Base-by-base conservation (phyloP, 1,284 basidiomycete species). In the Trichosporon asahii region DNA sequence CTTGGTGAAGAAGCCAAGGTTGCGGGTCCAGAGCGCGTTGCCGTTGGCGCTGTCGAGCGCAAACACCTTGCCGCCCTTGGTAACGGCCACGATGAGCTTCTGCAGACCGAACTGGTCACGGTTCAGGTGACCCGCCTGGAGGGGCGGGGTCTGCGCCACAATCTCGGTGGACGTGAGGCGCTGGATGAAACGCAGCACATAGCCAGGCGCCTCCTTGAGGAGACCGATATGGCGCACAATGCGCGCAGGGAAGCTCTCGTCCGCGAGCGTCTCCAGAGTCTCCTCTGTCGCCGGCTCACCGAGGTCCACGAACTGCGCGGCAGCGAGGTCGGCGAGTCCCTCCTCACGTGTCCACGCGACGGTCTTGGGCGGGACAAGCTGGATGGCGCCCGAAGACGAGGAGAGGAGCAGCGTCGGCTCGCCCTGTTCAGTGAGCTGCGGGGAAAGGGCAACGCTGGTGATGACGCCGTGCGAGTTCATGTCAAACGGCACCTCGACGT, bases 21-120 rank as follows among this genome's bases (percentile, higher is more conserved):
- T 84, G 15, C 88, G 86, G 72, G 87, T 89, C 94, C 94, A 95
- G 0, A 95, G 78, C 29, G 92, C 86, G 2, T 87, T 85, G 1
- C 94, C 93, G 66, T 86, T 91, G 23, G 88, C 88, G 3, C 90
- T 91, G 78, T 97, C 93, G 65, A 97, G 83, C 0, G 90, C 95
- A 77, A 90, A 94, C 0, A 95, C 76, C 79, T 93, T 94, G 21
- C 94, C 93, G 37, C 87, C 85, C 1, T 84, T 75, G 1, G 92
- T 93, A 0, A 89, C 91, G 2, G 86, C 87, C 2, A 97, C 87
- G 65, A 95, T 87, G 49, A 98, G 81, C 80, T 97, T 93, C 64
- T 91, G 87, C 82, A 97, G 93, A 0, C 94, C 95, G 79, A 96
- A 97, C 1, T 89, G 84, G 78, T 97, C 93, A 2, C 91, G 88